Evolutionary conservation across 192 early-diverging fungal species (phyloP).

Genomic region (Mortierella claussenii): DNA sequence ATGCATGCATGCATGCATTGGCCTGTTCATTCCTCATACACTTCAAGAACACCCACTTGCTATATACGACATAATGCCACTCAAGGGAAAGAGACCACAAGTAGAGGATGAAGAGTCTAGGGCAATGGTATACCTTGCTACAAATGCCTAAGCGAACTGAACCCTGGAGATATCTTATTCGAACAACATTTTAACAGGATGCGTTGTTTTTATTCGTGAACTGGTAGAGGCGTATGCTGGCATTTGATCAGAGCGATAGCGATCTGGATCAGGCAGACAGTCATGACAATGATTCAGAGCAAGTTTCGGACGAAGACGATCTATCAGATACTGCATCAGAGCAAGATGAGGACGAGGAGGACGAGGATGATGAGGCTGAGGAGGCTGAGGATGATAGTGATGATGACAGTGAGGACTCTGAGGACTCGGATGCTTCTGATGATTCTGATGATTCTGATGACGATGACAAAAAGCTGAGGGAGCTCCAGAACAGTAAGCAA

Average conservation of each 20-base stretch:
- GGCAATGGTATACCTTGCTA: constrained; percentile 27
- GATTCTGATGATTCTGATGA: constrained; percentile 54
- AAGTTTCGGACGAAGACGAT: constrained; percentile 8
- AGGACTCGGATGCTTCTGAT: constrained; percentile 28
- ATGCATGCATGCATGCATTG: not conserved
- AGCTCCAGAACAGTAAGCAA: constrained; percentile 57
- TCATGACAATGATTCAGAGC: constrained; percentile 19
- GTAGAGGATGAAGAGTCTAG: constrained; percentile 17
- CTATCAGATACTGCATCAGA: not conserved
- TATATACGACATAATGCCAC: constrained; percentile 23
- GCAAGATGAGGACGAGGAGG: constrained; percentile 17
- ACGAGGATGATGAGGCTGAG: constrained; percentile 20
- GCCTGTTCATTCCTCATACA: constrained; percentile 2
- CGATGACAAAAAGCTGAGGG: constrained; percentile 62
- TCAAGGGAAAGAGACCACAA: constrained; percentile 17
- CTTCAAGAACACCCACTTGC: too few relatives aligned
- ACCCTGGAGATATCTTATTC: too few relatives aligned
- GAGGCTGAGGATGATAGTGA: constrained; percentile 11
- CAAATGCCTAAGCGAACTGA: too few relatives aligned
- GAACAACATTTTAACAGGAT: not conserved
- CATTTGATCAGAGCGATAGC: constrained; percentile 46
- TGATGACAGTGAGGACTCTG: constrained; percentile 14
- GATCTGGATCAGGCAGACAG: constrained; percentile 29
- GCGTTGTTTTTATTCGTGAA: not conserved
- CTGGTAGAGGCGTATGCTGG: constrained; percentile 41